A percentile compares a stretch with the other conserved stretches of the same genome.
These are phyloP conservation scores for Leccinum pachyderme DNA, from an alignment of 1,284 basidiomycete species.

Conservation along the genomic window DNA sequence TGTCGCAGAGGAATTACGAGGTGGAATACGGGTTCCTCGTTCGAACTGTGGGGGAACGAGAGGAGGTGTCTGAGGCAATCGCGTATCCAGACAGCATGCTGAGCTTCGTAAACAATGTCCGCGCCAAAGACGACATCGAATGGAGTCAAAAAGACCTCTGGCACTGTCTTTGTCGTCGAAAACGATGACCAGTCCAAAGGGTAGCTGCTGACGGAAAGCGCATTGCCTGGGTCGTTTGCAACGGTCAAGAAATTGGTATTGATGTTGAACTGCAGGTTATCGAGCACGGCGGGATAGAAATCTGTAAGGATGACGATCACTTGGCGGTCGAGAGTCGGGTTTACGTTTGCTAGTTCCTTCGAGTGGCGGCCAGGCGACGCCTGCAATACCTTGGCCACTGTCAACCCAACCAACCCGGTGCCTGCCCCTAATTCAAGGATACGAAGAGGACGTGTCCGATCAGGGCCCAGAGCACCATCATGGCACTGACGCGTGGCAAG, in stretches of 20 bases:
- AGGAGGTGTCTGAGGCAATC: conserved; percentile 55
- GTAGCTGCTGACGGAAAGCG: conserved; percentile 17
- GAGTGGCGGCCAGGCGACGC: conserved; percentile 1
- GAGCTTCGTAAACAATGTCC: conserved; percentile 73
- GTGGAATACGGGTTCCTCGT: conserved; percentile 49
- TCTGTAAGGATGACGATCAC: conserved; percentile 72
- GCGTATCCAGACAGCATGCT: conserved; percentile 68
- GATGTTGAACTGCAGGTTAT: conserved; percentile 72
- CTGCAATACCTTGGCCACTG: conserved; percentile 52
- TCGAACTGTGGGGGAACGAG: conserved; percentile 35
- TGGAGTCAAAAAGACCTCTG: conserved; percentile 24
- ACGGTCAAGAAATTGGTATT: conserved; percentile 50
- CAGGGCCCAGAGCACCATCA: neutral
- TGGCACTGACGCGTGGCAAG: conserved; percentile 22
- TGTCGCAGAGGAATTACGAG: conserved; percentile 71
- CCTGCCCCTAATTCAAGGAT: conserved; percentile 86
- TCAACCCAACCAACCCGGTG: conserved; percentile 82
- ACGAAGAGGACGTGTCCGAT: conserved; percentile 37
- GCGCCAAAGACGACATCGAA: conserved; percentile 76
- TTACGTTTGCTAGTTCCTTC: neutral
- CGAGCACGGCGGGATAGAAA: conserved; percentile 72
- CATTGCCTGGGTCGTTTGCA: neutral
- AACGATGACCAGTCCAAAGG: conserved; percentile 69
- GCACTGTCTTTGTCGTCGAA: conserved; percentile 20
- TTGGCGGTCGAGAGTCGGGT: neutral